phyloP scores from a whole-genome alignment of 345 rosid species.

The Sapria himalayana region DNA sequence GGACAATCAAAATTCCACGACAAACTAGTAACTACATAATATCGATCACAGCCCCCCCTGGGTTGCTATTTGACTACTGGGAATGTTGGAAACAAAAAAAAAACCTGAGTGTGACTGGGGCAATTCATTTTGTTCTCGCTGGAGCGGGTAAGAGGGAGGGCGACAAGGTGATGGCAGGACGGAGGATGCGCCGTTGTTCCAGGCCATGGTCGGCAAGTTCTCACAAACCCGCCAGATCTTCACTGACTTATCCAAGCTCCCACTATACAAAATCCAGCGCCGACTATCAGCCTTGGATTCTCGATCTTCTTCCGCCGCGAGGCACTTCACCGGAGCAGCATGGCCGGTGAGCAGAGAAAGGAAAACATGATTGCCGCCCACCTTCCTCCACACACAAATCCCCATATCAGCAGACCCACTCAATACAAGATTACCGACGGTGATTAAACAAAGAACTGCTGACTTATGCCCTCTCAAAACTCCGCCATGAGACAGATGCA shows the following conservation, averaged over 20 bases:
- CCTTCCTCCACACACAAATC: conserved; percentile 63
- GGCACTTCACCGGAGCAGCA: conserved; percentile 72
- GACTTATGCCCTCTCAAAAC: conserved; percentile 56
- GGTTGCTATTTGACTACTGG: too few species aligned
- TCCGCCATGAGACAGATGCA: conserved; percentile 36
- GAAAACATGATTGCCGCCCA: conserved; percentile 29
- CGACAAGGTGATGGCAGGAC: conserved; percentile 5
- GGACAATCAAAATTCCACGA: too few species aligned
- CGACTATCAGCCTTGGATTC: conserved; percentile 22
- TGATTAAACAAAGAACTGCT: conserved; percentile 45
- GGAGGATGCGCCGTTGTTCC: conserved; percentile 4
- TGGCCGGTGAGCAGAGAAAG: conserved; percentile 54
- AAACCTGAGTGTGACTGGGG: too few species aligned
- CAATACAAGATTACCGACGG: conserved; percentile 49
- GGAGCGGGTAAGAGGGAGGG: conserved; percentile 11
- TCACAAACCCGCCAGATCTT: conserved; percentile 81
- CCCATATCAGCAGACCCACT: conserved; percentile 81
- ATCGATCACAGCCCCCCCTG: too few species aligned
- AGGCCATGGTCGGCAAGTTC: conserved; percentile 18
- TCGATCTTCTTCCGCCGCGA: conserved; percentile 47
- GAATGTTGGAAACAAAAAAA: too few species aligned
- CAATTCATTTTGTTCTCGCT: too few species aligned
- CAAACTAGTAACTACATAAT: too few species aligned
- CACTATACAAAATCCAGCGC: conserved; percentile 75
- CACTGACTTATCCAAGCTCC: conserved; percentile 77